A percentile compares a stretch with the other conserved stretches of the same genome.
Conservation (phyloP, 108 stramenopile species). For the Cyclotella sp. region DNA sequence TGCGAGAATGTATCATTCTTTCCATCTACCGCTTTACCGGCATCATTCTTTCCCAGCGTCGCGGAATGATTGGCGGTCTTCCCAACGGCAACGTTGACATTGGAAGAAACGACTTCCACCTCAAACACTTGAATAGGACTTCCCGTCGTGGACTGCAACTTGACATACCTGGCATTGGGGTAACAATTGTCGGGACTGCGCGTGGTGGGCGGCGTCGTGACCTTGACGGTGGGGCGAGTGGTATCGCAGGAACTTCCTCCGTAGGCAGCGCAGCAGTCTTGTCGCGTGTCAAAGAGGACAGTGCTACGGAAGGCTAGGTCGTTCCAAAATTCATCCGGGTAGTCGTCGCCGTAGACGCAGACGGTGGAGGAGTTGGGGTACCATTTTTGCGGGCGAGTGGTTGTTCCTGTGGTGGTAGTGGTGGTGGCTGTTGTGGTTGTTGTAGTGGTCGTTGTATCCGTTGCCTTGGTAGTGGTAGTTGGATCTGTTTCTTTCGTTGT, state of each 20-base stretch:
- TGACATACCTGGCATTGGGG: slow-evolving; percentile 11
- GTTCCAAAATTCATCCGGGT: slow-evolving; percentile 2
- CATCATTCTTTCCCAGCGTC: not conserved
- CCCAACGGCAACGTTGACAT: slow-evolving; percentile 4
- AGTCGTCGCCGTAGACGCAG: slow-evolving; percentile 12
- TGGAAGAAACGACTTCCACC: slow-evolving; percentile 8
- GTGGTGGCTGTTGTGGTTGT: not conserved
- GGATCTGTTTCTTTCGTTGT: not conserved
- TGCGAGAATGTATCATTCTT: not conserved
- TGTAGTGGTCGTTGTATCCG: not conserved
- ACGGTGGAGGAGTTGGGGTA: not conserved
- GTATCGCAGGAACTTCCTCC: not conserved
- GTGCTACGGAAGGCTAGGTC: not conserved
- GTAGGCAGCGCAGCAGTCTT: slow-evolving; percentile 5
- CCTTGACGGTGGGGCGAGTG: not conserved
- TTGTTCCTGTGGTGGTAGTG: not conserved
- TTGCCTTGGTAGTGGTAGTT: not conserved
- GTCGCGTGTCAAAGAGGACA: slow-evolving; percentile 6
- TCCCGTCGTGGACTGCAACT: slow-evolving; percentile 9
- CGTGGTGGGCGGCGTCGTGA: not conserved
- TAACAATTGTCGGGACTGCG: slow-evolving; percentile 2
- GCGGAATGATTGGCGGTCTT: not conserved
- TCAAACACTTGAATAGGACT: slow-evolving; percentile 7
- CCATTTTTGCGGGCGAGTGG: not conserved
- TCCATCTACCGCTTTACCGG: not conserved